Base-by-base conservation (phyloP, 768 basidiomycete species). In the Boletus rex-veris region DNA sequence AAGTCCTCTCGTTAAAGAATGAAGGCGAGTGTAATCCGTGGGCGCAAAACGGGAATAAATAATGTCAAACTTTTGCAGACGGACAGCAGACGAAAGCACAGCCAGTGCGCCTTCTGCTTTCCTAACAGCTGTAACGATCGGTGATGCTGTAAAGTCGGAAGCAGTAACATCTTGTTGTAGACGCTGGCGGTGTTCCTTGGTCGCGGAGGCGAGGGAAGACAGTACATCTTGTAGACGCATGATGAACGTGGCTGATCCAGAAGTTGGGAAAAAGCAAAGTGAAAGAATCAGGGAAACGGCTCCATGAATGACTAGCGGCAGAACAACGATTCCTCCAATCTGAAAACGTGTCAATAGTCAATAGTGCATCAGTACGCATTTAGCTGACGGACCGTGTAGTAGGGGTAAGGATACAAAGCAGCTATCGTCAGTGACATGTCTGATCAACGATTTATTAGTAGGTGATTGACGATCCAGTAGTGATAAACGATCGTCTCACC, bases 321-420 rank as follows among this genome's bases (percentile, higher is more conserved):
- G 42, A 7, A 85, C 60, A 40, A 88, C 76, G 2, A 66, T 44
- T 63, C 71, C 58, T 36, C 86, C 86, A 16, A 82, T 59, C 74
- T 82, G 12, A 53, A 14, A 48, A 18, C 28, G 28, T 26, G 26
- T 8, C 28, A 21, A 9, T 39, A 15, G 46, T 63, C 41, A 57
- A 41, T 40, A 31, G 7, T 31, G 10, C 28, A 16, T 36, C 30
- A 31, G 35, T 18, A 39, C 7, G 26, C 33, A 35, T 35, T 35
- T 35, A 21, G 16, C 35, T n/a, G 47, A 60, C 76, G 55, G 49
- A 77, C 77, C 48, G 50, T 59, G 66, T 89, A 90, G 63, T 78
- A 80, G 2, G 86, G 81, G 58, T 74, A 88, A 1, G 88, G 88
- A 62, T 79, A 84, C 8, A 90, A 69, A 12, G 69, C 77, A 0